phyloP scores from a whole-genome alignment of 2,329 filamentous ascomycete genomes.

The Macrophomina phaseolina region DNA sequence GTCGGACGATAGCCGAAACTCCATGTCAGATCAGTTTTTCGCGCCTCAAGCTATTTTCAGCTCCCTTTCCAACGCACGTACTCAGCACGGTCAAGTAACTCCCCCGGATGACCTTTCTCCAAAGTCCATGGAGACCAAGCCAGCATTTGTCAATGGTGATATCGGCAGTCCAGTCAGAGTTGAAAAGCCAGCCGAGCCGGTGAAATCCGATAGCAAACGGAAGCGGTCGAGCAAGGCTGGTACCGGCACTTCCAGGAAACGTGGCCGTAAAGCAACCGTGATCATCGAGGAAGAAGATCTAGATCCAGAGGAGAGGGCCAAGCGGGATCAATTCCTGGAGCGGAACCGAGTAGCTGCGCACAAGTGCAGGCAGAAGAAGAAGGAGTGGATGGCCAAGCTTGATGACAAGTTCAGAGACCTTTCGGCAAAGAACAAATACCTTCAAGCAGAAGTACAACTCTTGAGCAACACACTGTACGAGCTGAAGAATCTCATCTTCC shows the following conservation, averaged over 20 bases:
- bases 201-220: slow-evolving; percentile 10
- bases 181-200: not conserved
- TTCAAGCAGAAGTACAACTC: slow-evolving; percentile 39
- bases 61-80: not conserved
- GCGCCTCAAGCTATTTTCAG: not conserved
- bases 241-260: not conserved
- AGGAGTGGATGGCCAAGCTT: slow-evolving; percentile 60
- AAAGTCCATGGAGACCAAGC: not conserved
- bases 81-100: slow-evolving; percentile 41
- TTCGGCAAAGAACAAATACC: slow-evolving; percentile 41
- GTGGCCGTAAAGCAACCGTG: not conserved
- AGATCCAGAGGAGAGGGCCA: slow-evolving; percentile 16
- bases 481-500: slow-evolving; percentile 29
- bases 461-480: slow-evolving; percentile 16
- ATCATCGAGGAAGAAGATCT: not conserved
- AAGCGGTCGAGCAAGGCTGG: slow-evolving; percentile 2
- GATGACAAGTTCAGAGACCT: slow-evolving; percentile 53
- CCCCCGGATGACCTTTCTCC: slow-evolving; percentile 45
- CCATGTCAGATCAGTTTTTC: not conserved
- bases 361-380: slow-evolving; percentile 75
- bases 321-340: slow-evolving; percentile 54
- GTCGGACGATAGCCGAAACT: not conserved
- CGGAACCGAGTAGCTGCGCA: slow-evolving; percentile 75
- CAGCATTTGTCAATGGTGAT: not conserved
- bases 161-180: not conserved